Percentiles rank a stretch among this genome's conserved stretches.
phyloP scores from a whole-genome alignment of 345 rosid species.

The Eucalyptus viminalis region DNA sequence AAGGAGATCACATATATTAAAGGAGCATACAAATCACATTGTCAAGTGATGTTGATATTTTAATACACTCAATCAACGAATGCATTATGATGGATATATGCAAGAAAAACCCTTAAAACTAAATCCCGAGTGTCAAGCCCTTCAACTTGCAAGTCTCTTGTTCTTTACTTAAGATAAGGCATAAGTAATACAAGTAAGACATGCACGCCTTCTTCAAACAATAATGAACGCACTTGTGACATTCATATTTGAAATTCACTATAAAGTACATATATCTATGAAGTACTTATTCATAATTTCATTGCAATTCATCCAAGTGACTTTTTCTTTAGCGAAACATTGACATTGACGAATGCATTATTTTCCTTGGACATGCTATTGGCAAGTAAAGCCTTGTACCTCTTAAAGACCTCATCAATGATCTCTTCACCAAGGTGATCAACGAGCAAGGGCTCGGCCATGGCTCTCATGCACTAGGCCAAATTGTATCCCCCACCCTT shows the following conservation, averaged over 20 bases:
- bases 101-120: not conserved
- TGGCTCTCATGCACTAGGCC: conserved; percentile 36
- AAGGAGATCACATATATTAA: no score
- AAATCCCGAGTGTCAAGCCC: not conserved
- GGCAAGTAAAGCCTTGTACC: not conserved
- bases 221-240: not conserved
- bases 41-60: not conserved
- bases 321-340: not conserved
- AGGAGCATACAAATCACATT: not conserved
- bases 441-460: conserved; percentile 34
- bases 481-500: conserved; percentile 15
- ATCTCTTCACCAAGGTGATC: conserved; percentile 26
- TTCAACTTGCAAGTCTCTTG: not conserved
- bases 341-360: not conserved
- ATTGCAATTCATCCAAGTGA: not conserved
- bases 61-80: not conserved
- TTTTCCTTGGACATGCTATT: not conserved
- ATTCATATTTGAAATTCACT: not conserved
- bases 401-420: conserved; percentile 6
- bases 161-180: not conserved
- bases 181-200: not conserved
- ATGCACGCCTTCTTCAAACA: not conserved
- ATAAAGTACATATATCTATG: not conserved
- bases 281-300: not conserved
- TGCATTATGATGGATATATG: not conserved